A percentile compares a stretch with the other conserved stretches of the same genome.
Evolutionary conservation across 192 early-diverging fungal genomes (phyloP).

Genomic region (Fimicolochytrium jonesii): DNA sequence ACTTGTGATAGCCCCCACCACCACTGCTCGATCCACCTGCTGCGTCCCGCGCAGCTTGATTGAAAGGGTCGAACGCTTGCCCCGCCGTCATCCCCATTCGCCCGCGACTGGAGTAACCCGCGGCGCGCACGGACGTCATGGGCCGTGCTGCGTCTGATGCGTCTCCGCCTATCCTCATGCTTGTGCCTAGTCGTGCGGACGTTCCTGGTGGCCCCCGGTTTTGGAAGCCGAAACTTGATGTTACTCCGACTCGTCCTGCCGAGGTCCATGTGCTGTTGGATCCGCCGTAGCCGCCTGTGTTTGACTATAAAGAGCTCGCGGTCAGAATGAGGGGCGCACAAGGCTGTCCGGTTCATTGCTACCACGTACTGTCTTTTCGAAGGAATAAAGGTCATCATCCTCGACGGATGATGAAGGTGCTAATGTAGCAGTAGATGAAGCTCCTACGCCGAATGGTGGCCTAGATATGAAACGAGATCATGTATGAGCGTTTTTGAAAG

Average conservation of each 20-base stretch:
- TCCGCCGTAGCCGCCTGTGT: background rate
- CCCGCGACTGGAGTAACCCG: slow-evolving; percentile 53
- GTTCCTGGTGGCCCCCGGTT: slow-evolving; percentile 21
- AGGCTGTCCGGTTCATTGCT: no score
- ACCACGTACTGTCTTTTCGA: slow-evolving; percentile 46
- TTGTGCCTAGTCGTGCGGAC: no score
- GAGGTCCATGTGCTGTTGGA: slow-evolving; percentile 6
- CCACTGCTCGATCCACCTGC: slow-evolving; percentile 4
- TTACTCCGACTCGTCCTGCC: slow-evolving; percentile 16
- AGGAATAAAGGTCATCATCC: slow-evolving; percentile 51
- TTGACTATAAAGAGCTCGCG: background rate
- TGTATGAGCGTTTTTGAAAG: background rate
- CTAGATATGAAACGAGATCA: background rate
- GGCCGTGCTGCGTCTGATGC: slow-evolving; percentile 35
- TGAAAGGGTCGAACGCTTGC: slow-evolving; percentile 52
- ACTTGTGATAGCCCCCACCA: slow-evolving; percentile 29
- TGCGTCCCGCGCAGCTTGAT: slow-evolving; percentile 43
- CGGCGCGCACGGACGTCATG: slow-evolving; percentile 55
- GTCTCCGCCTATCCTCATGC: slow-evolving; percentile 9
- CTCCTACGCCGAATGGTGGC: background rate
- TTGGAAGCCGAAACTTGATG: slow-evolving; percentile 12
- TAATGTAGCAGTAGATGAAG: slow-evolving; percentile 12
- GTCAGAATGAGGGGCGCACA: no score
- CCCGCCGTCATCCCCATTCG: slow-evolving; percentile 31
- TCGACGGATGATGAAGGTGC: slow-evolving; percentile 9